Base-by-base conservation (phyloP, 2,329 filamentous ascomycete genomes). In the Cytospora piceicola region DNA sequence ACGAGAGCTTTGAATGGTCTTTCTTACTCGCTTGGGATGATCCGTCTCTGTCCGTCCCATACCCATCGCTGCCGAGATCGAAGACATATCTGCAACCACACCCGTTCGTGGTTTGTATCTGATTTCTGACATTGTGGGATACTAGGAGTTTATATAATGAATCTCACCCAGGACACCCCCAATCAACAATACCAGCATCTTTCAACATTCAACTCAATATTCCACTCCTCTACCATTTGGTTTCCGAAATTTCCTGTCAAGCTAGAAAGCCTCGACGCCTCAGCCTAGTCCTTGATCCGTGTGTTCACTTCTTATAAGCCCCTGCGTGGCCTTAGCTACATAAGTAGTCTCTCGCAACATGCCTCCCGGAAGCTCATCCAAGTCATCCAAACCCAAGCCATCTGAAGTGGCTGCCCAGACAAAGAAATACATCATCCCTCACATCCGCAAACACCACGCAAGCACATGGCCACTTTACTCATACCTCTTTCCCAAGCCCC, bases 371-470 rank as follows among this genome's bases (percentile, higher is more conserved):
- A 73, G 69, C 67, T 71, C 70, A 17, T 70, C 69, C 53, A 72
- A 71, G 62, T 81, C 82, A 58, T 80, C 83, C 63, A 88, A 83
- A 76, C 83, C 83, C 55, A 89, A 88, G 76, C 85, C 87, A 15
- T 86, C 88, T 51, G 89, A 92, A 69, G 86, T 93, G 62, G 90
- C 90, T 63, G 85, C 87, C 30, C 89, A 92, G 74, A 90, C 89
- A n/a, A 91, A 91, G 76, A 84, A 82, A 71, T 83, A 83, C 66
- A 90, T 88, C 73, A 88, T 92, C 69, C 89, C 90, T 20, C 79
- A 84, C 68, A 86, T 92, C 71, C 84, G 81, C 72, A 79, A 81
- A 42, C 80, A 85, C 73, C 87, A 84, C 76, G 80, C 78, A 66
- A 78, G 80, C 64, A 76, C 77, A 72, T 90, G 80, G 81, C 82